These are phyloP conservation scores for Yarrowia porcina DNA, from an alignment of 805 yeast genomes.

Conservation along the genomic window DNA sequence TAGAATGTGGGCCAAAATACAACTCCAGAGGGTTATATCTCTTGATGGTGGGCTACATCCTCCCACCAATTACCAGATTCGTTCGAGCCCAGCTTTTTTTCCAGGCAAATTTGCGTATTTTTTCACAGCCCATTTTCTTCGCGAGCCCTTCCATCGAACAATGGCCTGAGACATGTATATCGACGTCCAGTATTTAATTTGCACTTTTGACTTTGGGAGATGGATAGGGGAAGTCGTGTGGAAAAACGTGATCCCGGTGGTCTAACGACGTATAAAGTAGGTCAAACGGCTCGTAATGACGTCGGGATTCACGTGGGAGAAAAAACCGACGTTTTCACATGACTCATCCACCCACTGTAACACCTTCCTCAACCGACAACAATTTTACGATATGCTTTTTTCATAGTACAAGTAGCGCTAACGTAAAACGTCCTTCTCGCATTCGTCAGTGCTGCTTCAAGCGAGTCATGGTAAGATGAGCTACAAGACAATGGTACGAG, in stretches of 20 bases:
- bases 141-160: neutral
- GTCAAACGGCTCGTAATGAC: neutral
- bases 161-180: neutral
- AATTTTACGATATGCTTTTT: neutral
- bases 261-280: neutral
- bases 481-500: too few relatives aligned
- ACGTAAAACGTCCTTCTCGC: neutral
- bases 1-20: neutral
- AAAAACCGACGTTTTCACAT: too few relatives aligned
- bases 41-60: neutral
- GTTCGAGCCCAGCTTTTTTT: neutral
- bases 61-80: neutral
- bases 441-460: neutral
- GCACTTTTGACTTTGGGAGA: neutral
- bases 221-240: neutral
- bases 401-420: neutral
- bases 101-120: neutral
- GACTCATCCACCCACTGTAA: neutral
- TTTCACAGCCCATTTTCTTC: neutral
- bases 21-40: too few relatives aligned
- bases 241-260: neutral
- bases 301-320: neutral
- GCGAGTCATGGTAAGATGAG: neutral
- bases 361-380: neutral
- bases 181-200: neutral